phyloP scores from a whole-genome alignment of 1,139 yeast genomes.

The Petasospora rhodanensis region DNA sequence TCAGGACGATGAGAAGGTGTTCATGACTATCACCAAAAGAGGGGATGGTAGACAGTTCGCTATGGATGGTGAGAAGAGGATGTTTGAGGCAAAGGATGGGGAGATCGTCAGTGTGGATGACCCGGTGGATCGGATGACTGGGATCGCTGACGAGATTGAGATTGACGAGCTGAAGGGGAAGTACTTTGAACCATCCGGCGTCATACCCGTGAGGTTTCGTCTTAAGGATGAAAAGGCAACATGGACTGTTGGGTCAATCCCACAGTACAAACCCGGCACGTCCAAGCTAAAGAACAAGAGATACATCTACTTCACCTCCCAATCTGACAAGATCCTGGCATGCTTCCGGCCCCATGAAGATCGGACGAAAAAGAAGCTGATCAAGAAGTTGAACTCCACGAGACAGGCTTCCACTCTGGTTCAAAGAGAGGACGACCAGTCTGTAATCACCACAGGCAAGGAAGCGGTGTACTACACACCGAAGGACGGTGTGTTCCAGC shows the following conservation, averaged over 20 bases:
- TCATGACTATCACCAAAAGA: slow-evolving; percentile 14
- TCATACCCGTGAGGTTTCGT: slow-evolving; percentile 16
- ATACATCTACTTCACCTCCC: slow-evolving; percentile 17
- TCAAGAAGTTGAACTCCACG: slow-evolving; percentile 27
- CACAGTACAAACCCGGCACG: slow-evolving; percentile 29
- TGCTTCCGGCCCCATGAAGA: slow-evolving; percentile 52
- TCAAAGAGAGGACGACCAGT: too few relatives aligned
- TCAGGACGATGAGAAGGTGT: slow-evolving; percentile 9
- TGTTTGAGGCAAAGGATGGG: slow-evolving; percentile 13
- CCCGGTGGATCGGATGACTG: background rate
- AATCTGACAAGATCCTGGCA: slow-evolving; percentile 36
- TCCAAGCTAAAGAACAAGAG: slow-evolving; percentile 21
- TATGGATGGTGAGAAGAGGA: slow-evolving; percentile 8
- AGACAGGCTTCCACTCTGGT: too few relatives aligned
- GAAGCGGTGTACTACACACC: slow-evolving; percentile 36
- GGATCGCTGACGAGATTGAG: background rate
- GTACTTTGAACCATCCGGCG: slow-evolving; percentile 4
- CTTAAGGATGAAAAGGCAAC: slow-evolving; percentile 23
- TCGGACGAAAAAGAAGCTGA: slow-evolving; percentile 38
- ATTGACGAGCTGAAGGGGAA: slow-evolving; percentile 7
- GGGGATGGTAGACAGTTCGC: slow-evolving; percentile 9
- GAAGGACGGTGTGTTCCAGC: slow-evolving; percentile 51
- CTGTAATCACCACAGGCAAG: too few relatives aligned
- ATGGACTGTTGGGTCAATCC: slow-evolving; percentile 47
- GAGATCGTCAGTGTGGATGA: slow-evolving; percentile 3